Base-by-base conservation (phyloP, 257 asterid species). In the Pogostemon cablin region DNA sequence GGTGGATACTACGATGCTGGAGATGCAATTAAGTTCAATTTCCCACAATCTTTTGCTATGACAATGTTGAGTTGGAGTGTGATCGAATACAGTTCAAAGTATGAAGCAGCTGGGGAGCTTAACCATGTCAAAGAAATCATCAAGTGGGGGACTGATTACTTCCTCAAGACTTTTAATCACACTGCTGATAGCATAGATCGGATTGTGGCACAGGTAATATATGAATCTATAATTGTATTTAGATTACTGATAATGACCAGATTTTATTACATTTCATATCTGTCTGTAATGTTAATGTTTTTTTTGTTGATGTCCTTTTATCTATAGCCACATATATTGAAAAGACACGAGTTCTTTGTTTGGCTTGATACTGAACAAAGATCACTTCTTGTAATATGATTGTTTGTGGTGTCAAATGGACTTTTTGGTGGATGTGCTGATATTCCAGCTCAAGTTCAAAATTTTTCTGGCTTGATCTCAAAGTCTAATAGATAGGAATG, bases 31-130 rank as follows among this genome's bases (percentile, higher is more conserved):
- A 93, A 93, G 80, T 93, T 88, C 78, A 82, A 90, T 57, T 93
- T 93, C 63, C 98, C 98, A 3, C 84, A 80, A 65, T 78, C 98
- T 49, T 93, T 86, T 77, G 95, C 98, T 62, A 88, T 93, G 96
- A 90, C 98, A 10, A 84, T 93, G 95, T 77, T 93, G 83, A 93
- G 98, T 73, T 93, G 98, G 98, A 93, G 98, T 65, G 98, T 93
- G 83, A 86, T 93, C 0, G 98, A 93, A 68, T 93, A 93, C 74
- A 88, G 89, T 54, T 90, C 80, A 5, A 93, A 90, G 73, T 93
- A 76, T 60, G 98, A 93, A 74, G 89, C 96, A 54, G 95, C 96
- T 8, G 98, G 97, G 64, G 98, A 93, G 88, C 96, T 93, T 37
- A 72, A 68, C 80, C 98, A 93, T 68, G 90, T 88, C 68, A 90